phyloP scores from a whole-genome alignment of 345 rosid species.

The Erucastrum elatum region DNA sequence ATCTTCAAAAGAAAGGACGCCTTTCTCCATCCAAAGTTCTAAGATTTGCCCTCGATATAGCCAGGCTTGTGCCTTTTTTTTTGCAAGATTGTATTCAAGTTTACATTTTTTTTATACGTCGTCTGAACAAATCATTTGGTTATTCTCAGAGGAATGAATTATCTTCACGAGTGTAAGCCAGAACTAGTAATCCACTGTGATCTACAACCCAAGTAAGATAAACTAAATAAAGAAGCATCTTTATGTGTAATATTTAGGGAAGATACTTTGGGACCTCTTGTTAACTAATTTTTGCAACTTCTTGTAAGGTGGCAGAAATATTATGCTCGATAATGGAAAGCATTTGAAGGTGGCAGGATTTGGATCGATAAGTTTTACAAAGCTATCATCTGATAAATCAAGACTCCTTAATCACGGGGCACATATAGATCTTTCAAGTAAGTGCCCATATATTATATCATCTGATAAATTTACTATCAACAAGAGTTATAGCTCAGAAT shows the following conservation, averaged over 20 bases:
- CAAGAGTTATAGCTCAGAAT: background rate
- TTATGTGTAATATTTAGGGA: constrained; percentile 11
- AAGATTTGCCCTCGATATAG: constrained; percentile 85
- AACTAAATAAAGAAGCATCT: constrained; percentile 52
- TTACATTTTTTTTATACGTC: background rate
- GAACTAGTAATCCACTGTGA: constrained; percentile 88
- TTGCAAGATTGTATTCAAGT: background rate
- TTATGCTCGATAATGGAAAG: constrained; percentile 93
- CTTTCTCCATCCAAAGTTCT: constrained; percentile 75
- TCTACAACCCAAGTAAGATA: constrained; percentile 93
- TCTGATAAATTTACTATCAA: constrained; percentile 1
- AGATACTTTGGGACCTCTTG: constrained; percentile 30
- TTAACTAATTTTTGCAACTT: constrained; percentile 75
- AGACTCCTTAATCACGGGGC: constrained; percentile 49
- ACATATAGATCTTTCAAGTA: constrained; percentile 63
- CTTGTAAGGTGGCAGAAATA: constrained; percentile 99
- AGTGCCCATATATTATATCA: constrained; percentile 13
- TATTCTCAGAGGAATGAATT: constrained; percentile 80
- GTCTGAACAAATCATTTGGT: constrained; percentile 13
- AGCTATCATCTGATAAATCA: constrained; percentile 63
- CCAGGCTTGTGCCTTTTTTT: constrained; percentile 55
- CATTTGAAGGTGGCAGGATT: constrained; percentile 84
- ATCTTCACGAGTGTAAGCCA: constrained; percentile 87
- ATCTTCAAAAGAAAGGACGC: constrained; percentile 45
- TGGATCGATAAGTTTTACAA: constrained; percentile 67